Evolutionary conservation across 164 flowering plant species (phyloP).

Genomic region (Tetrastigma voinierianum): DNA sequence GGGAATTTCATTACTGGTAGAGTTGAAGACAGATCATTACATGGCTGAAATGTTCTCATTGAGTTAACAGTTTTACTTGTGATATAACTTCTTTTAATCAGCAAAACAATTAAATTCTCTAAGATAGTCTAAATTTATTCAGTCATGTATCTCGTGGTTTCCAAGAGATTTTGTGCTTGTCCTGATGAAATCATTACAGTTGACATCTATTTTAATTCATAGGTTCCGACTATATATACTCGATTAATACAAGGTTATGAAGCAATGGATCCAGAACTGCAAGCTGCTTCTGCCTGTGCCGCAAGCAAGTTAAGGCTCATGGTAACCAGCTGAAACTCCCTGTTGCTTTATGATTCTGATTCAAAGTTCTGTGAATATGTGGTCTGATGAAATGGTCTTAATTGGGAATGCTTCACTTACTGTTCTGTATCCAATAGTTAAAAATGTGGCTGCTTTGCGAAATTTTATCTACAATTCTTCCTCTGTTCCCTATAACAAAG

Average conservation of each 20-base stretch:
- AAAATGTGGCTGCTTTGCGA: neutral
- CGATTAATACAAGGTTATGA: conserved; percentile 92
- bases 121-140: neutral
- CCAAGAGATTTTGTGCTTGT: neutral
- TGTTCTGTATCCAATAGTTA: neutral
- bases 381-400: neutral
- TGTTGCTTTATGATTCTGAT: neutral
- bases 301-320: conserved; percentile 90
- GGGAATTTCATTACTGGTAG: neutral
- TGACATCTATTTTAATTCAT: conserved; percentile 14
- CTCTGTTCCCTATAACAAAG: too few species aligned
- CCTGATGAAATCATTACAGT: neutral
- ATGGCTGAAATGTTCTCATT: too few species aligned
- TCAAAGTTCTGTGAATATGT: neutral
- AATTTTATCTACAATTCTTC: too few species aligned
- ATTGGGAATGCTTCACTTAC: neutral
- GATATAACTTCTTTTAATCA: too few species aligned
- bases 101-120: neutral
- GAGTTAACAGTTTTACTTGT: too few species aligned
- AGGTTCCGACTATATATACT: conserved; percentile 99
- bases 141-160: neutral
- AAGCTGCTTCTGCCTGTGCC: conserved; percentile 73
- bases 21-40: neutral
- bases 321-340: conserved; percentile 46
- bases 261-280: conserved; percentile 76